Evolutionary conservation across 306 rosid genomes (phyloP), one percentile per base, ranked within the genome.

Genomic region (Dryas octopetala): DNA sequence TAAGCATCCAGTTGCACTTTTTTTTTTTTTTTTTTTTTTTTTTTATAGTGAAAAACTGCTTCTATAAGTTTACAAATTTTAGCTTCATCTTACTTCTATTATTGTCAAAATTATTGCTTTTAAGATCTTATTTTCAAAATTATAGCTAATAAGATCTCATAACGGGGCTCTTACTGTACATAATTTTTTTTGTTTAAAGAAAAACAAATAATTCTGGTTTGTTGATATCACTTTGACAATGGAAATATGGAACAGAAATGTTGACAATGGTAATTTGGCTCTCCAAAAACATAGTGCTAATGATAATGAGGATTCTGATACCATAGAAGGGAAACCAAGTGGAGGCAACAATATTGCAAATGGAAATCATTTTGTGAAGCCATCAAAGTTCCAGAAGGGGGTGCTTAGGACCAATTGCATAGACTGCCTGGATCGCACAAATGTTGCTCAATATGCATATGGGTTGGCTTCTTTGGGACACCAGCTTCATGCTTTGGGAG

Each of bases 341-440:
- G 82, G 80, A 44, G 68, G 49, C 73, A 79, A 68, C 70, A 76
- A 69, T 74, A 82, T 76, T 64, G 86, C 75, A 78, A 85, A 59
- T 67, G 85, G 85, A 62, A 81, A 79, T 78, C 64, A 81, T 68
- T n/a, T 55, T 71, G 80, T 71, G 69, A 88, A 89, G 80, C 78
- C 80, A 75, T 83, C 78, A 47, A 82, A 54, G 66, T 79, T 81
- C 81, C 99, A 95, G 79, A 78, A 70, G 4, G 99, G 99, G 70
- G 97, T 95, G 44, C 84, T 95, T 62, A 89, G 99, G 79, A 95
- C 97, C 78, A 95, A 95, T 70, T 95, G 99, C 85, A 95, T 95
- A 78, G 99, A 95, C 76, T 95, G 99, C 83, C 85, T 95, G 70
- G 99, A 95, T 77, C 97, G 99, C 68, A 95, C 99, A 58, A 95